Evolutionary conservation across 1,139 yeast species (phyloP), one percentile per base, ranked within the genome.

Genomic region (Lodderomyces metapsilosis): DNA sequence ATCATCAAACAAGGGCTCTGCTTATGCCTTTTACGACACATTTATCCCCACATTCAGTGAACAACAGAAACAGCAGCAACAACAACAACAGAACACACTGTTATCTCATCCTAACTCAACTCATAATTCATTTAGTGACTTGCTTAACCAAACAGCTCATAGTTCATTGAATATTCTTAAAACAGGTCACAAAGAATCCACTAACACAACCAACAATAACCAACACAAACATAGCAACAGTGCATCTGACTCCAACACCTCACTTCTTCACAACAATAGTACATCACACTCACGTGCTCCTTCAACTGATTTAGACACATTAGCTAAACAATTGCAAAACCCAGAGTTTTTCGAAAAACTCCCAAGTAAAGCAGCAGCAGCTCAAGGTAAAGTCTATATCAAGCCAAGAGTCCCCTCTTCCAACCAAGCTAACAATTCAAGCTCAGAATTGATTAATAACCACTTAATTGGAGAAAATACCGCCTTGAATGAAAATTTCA

Each of bases 11-110:
- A 28, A 34, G 21, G 13, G 6, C 3, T 61, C 71, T 11, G 55
- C 70, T 15, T 71, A 69, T 52, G 75, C 69, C 44, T 71, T 71
- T 48, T 72, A 71, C 53, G 75, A 72, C 40, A 48, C 68, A 3
- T 62, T 72, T 44, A 71, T 72, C 40, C 77, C 77, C 4, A 64
- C 71, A 8, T 46, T 70, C 21, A 12, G 28, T 34, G n/a, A n/a
- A 30, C 34, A 15, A 27, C 17, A 24, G 20, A 28, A 11, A 5
- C 27, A 24, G 25, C 39, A 8, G 13, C 27, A 36, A 28, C 34
- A 30, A 36, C 37, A 17, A 27, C 36, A 34, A 18, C 24, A n/a
- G 23, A 22, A 12, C 25, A 18, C 11, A 37, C 13, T 40, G 30
- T 33, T 40, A 25, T 24, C 41, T 25, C 18, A 23, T 20, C 18